These are phyloP conservation scores for Penicillium pancosmium DNA, from an alignment of 495 filamentous ascomycete species.

Conservation along the genomic window DNA sequence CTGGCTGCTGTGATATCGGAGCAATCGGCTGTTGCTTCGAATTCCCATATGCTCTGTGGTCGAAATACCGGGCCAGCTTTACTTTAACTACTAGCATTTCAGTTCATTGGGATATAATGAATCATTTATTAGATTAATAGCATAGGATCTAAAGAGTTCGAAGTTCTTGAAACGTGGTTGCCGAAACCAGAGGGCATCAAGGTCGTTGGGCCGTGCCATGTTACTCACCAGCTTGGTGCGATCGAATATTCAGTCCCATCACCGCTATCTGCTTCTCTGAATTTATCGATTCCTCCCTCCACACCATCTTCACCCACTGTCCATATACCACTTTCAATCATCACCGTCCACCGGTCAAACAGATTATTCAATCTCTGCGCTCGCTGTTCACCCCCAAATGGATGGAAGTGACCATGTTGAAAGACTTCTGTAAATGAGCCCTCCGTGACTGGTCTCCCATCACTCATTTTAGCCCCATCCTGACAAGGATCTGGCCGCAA, in stretches of 20 bases:
- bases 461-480: slow-evolving; percentile 31
- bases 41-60: too few species aligned
- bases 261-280: slow-evolving; percentile 38
- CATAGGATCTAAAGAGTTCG: too few species aligned
- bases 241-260: slow-evolving; percentile 39
- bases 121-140: too few species aligned
- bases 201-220: too few species aligned
- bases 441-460: slow-evolving; percentile 27
- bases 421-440: slow-evolving; percentile 34
- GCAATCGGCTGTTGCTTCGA: too few species aligned
- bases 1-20: too few species aligned
- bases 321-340: slow-evolving; percentile 45
- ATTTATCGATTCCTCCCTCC: slow-evolving; percentile 42
- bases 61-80: too few species aligned
- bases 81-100: too few species aligned
- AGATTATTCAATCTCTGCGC: slow-evolving; percentile 39
- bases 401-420: slow-evolving; percentile 38
- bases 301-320: slow-evolving; percentile 43
- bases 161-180: too few species aligned
- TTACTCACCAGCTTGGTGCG: slow-evolving; percentile 34
- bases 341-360: slow-evolving; percentile 33
- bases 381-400: slow-evolving; percentile 37
- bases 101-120: too few species aligned
- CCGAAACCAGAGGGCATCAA: too few species aligned
- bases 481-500: slow-evolving; percentile 2